A percentile compares a stretch with the other conserved stretches of the same genome.
These are phyloP conservation scores for Aspergillus incahuasiensis DNA, from an alignment of 495 filamentous ascomycete species.

Conservation along the genomic window DNA sequence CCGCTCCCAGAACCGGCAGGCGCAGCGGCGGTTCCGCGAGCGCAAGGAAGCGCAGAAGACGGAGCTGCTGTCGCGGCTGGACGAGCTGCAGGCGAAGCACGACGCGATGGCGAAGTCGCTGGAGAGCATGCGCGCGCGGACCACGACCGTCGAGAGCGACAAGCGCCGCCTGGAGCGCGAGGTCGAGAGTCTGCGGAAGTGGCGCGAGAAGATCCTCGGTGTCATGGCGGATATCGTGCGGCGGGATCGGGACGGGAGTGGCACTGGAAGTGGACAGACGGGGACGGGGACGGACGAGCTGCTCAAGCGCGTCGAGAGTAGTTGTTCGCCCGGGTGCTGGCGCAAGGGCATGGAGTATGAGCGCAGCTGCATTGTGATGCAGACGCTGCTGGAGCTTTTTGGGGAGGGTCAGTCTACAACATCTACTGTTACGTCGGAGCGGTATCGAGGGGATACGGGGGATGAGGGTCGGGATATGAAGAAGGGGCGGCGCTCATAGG, in stretches of 20 bases:
- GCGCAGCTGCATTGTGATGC: neutral
- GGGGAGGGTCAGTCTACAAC: neutral
- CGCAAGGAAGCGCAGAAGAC: neutral
- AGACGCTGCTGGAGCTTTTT: neutral
- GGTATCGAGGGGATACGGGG: neutral
- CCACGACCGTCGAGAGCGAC: neutral
- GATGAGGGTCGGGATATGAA: neutral
- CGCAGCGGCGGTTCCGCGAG: conserved; percentile 3
- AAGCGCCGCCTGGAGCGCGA: neutral
- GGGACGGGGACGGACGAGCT: neutral
- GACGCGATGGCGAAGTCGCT: neutral
- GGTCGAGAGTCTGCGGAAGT: neutral
- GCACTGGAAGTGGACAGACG: no score
- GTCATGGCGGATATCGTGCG: neutral
- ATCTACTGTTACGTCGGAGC: neutral
- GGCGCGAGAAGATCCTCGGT: neutral
- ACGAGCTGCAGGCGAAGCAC: neutral
- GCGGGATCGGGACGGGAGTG: no score
- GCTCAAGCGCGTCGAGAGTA: neutral
- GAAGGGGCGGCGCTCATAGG: no score
- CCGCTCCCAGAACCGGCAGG: neutral
- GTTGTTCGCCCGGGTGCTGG: neutral
- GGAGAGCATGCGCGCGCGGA: neutral
- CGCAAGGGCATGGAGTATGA: neutral
- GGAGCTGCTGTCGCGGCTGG: neutral